Percentiles rank a stretch among this genome's conserved stretches.
These are phyloP conservation scores for Tieghemiomyces parasiticus DNA, from an alignment of 192 early-diverging fungal genomes.

Conservation along the genomic window DNA sequence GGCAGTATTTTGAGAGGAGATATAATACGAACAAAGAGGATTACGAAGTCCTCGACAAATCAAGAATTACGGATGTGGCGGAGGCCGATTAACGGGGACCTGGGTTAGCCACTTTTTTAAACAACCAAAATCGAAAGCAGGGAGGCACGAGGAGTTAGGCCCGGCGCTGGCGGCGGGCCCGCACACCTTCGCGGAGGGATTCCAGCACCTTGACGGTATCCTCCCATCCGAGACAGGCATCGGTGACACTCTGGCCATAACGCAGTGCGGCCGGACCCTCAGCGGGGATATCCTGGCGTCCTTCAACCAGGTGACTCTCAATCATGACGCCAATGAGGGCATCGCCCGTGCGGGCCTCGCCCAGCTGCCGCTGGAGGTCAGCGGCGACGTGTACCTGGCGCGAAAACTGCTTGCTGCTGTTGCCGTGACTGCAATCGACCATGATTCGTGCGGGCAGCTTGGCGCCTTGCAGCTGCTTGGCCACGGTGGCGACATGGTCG, in stretches of 20 bases:
- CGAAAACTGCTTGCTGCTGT: conserved; percentile 73
- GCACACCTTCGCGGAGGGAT: conserved; percentile 53
- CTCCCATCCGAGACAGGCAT: conserved; percentile 89
- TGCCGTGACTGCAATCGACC: conserved; percentile 96
- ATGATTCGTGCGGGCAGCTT: conserved; percentile 50
- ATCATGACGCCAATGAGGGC: conserved; percentile 92
- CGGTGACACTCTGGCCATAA: conserved; percentile 84
- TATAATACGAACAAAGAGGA: neutral
- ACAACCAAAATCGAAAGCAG: too few species aligned
- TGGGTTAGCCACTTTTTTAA: too few species aligned
- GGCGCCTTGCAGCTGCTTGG: conserved; percentile 35
- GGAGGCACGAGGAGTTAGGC: too few species aligned
- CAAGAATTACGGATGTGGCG: neutral
- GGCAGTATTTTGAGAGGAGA: neutral
- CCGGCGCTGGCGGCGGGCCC: conserved; percentile 34
- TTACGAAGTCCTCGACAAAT: neutral
- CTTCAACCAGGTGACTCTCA: conserved; percentile 83
- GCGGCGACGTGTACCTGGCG: conserved; percentile 71
- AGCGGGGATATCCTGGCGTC: conserved; percentile 58
- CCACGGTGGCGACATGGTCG: conserved; percentile 40
- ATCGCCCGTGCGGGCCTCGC: conserved; percentile 35
- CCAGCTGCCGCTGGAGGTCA: conserved; percentile 43
- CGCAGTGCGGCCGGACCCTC: conserved; percentile 52
- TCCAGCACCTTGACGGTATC: conserved; percentile 68
- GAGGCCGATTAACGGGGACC: too few species aligned